Evolutionary conservation across 2,329 filamentous ascomycete genomes (phyloP).

Genomic region (Penicillium sp.): DNA sequence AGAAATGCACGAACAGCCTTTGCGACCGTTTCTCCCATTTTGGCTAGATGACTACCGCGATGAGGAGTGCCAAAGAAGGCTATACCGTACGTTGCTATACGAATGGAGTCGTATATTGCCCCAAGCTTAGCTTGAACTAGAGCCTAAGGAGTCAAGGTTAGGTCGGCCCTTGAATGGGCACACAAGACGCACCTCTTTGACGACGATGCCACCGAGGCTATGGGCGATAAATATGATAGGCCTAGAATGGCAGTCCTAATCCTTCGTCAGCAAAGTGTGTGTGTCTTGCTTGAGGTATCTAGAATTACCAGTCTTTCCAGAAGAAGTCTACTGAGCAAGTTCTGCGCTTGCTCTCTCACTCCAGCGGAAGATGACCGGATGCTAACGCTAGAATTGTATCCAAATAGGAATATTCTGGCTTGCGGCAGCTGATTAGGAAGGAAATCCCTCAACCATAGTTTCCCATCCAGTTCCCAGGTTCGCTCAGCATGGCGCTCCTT

Average conservation of each 20-base stretch:
- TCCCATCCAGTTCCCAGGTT: slow-evolving; percentile 27
- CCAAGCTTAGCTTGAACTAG: slow-evolving; percentile 26
- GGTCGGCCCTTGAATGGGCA: neutral
- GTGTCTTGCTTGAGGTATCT: neutral
- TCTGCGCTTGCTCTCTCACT: slow-evolving; percentile 26
- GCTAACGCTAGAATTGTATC: slow-evolving; percentile 35
- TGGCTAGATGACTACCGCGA: slow-evolving; percentile 26
- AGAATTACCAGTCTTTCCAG: slow-evolving; percentile 18
- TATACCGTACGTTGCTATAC: slow-evolving; percentile 26
- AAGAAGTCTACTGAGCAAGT: slow-evolving; percentile 25
- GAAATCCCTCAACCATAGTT: slow-evolving; percentile 28
- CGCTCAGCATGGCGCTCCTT: slow-evolving; percentile 23
- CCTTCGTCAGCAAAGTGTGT: neutral
- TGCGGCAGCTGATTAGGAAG: slow-evolving; percentile 28
- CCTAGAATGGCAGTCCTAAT: slow-evolving; percentile 18
- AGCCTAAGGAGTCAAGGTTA: slow-evolving; percentile 5
- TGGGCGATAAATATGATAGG: slow-evolving; percentile 36
- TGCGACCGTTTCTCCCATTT: slow-evolving; percentile 24
- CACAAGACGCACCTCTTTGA: slow-evolving; percentile 29
- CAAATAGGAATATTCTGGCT: slow-evolving; percentile 31
- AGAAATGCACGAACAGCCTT: slow-evolving; percentile 24
- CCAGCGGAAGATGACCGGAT: slow-evolving; percentile 29
- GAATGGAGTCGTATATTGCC: slow-evolving; percentile 21
- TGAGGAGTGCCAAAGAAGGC: slow-evolving; percentile 34
- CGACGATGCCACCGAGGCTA: slow-evolving; percentile 35